Evolutionary conservation across 2,329 filamentous ascomycete species (phyloP).

Genomic region (Biscogniauxia mediterranea): DNA sequence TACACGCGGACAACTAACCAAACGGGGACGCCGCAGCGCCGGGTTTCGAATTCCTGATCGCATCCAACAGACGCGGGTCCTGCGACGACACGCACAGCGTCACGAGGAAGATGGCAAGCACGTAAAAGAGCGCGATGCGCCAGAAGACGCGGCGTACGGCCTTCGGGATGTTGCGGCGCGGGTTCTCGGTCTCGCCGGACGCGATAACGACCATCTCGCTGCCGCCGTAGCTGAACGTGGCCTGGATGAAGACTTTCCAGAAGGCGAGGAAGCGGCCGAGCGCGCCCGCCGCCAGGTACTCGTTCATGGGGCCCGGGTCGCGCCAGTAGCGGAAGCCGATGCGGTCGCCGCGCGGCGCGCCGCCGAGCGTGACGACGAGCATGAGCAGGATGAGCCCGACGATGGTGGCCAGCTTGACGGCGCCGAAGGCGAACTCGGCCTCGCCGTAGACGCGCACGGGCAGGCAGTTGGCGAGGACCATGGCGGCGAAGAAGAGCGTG

Average conservation of each 20-base stretch:
- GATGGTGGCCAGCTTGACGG: constrained; percentile 49
- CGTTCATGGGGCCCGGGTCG: constrained; percentile 42
- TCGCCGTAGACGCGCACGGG: constrained; percentile 50
- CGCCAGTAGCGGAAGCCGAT: constrained; percentile 47
- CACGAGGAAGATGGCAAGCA: constrained; percentile 57
- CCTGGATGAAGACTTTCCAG: constrained; percentile 46
- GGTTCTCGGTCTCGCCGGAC: constrained; percentile 61
- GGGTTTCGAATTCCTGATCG: constrained; percentile 25
- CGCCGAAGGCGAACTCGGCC: constrained; percentile 50
- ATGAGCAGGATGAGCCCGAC: constrained; percentile 49
- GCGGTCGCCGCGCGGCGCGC: constrained; percentile 39
- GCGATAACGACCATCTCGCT: constrained; percentile 42
- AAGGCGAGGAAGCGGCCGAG: constrained; percentile 43
- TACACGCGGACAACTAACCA: no score
- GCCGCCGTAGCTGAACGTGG: constrained; percentile 48
- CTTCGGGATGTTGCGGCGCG: constrained; percentile 59
- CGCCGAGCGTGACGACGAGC: constrained; percentile 49
- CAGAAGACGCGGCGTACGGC: constrained; percentile 69
- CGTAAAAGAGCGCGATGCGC: constrained; percentile 65
- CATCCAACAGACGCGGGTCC: constrained; percentile 32
- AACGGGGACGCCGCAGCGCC: constrained; percentile 51
- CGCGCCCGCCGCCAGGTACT: constrained; percentile 37
- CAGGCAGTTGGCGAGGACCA: constrained; percentile 39
- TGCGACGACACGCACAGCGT: constrained; percentile 35
- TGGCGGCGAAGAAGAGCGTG: constrained; percentile 37